Conservation (phyloP, 345 rosid species). For the Raphanus sativus region DNA sequence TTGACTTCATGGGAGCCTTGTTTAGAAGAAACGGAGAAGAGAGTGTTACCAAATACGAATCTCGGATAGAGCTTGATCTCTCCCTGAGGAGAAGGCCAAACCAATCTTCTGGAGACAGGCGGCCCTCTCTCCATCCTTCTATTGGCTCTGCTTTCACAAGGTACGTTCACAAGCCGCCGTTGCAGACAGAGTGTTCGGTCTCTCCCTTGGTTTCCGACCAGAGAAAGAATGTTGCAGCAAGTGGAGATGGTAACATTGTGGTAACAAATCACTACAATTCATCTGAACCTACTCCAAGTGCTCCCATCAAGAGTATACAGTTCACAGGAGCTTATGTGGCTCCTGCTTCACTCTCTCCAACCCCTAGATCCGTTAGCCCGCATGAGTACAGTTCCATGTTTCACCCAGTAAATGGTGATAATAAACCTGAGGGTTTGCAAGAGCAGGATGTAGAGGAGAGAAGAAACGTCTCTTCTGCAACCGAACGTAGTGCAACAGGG, state of each 20-base stretch:
- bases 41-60: conserved; percentile 41
- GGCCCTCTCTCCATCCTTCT: conserved; percentile 60
- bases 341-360: conserved; percentile 43
- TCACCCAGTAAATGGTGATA: conserved; percentile 42
- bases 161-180: conserved; percentile 58
- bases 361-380: conserved; percentile 59
- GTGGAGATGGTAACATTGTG: conserved; percentile 20
- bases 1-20: conserved; percentile 71
- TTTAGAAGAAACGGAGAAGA: conserved; percentile 39
- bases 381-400: conserved; percentile 48
- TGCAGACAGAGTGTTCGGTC: conserved; percentile 45
- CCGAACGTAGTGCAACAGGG: conserved; percentile 47
- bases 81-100: conserved; percentile 65
- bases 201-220: conserved; percentile 27
- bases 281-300: too few species aligned
- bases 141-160: conserved; percentile 76
- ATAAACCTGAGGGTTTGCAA: conserved; percentile 39
- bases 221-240: conserved; percentile 12
- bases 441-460: conserved; percentile 52
- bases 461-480: conserved; percentile 50
- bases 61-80: conserved; percentile 62
- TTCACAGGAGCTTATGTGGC: conserved; percentile 45
- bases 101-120: conserved; percentile 28
- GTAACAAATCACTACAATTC: too few species aligned
- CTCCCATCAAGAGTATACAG: conserved; percentile 39